Conservation (phyloP, 1,284 basidiomycete genomes). For the Puccinia novopanici region DNA sequence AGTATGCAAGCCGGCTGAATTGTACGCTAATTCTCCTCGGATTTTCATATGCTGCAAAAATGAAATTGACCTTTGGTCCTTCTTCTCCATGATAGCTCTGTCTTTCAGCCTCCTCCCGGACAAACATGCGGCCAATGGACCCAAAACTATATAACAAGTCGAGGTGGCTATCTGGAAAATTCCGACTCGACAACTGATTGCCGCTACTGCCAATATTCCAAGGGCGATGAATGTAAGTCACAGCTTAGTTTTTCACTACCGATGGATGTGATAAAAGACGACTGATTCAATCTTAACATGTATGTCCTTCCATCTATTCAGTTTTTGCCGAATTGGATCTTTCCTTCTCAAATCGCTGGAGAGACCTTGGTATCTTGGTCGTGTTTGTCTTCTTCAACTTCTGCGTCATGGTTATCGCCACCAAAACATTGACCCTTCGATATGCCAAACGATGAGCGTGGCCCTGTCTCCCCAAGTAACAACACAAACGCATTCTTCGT, state of each 20-base stretch:
- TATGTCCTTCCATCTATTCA: background rate
- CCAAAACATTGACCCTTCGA: constrained; percentile 35
- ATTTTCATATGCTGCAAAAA: background rate
- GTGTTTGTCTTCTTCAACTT: constrained; percentile 36
- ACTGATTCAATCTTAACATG: background rate
- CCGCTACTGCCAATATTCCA: constrained; percentile 71
- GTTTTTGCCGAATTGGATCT: constrained; percentile 25
- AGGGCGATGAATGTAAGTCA: constrained; percentile 54
- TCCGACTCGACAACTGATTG: constrained; percentile 67
- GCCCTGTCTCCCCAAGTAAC: background rate
- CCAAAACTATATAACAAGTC: constrained; percentile 13
- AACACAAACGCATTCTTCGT: background rate
- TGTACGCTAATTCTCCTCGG: constrained; percentile 4
- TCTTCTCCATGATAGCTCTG: constrained; percentile 8
- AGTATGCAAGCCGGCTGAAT: constrained; percentile 32
- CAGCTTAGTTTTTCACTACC: background rate
- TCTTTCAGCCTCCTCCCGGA: constrained; percentile 43
- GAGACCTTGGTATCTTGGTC: constrained; percentile 44
- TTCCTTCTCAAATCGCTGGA: constrained; percentile 44
- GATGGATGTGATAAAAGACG: too few species aligned
- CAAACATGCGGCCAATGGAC: constrained; percentile 50
- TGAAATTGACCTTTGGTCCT: background rate
- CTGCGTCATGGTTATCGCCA: constrained; percentile 28
- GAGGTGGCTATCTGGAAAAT: constrained; percentile 68
- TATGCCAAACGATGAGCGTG: constrained; percentile 38